A percentile compares a stretch with the other conserved stretches of the same genome.
These are phyloP conservation scores for Helicocarpus griseus DNA, from an alignment of 2,329 filamentous ascomycete genomes.

Conservation along the genomic window DNA sequence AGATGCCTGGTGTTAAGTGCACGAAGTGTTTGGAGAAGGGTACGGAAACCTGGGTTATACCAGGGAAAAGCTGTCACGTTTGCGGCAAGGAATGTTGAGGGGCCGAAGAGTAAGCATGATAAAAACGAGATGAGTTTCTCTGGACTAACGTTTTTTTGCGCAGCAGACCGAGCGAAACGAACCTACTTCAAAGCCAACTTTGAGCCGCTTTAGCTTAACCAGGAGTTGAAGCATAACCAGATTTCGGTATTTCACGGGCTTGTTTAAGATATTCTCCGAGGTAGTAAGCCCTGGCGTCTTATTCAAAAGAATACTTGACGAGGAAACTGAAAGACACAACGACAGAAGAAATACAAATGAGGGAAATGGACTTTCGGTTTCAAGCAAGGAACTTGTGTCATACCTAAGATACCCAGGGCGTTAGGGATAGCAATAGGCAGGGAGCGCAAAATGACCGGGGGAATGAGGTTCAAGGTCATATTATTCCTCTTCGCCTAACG, in stretches of 20 bases:
- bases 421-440: too few species aligned
- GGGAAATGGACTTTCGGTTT: not conserved
- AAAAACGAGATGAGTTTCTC: not conserved
- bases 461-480: not conserved
- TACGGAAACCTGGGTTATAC: constrained; percentile 36
- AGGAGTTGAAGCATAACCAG: not conserved
- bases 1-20: constrained; percentile 39
- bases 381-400: not conserved
- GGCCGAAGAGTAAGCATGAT: not conserved
- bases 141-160: not conserved
- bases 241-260: not conserved
- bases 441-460: not conserved
- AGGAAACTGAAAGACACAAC: not conserved
- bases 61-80: constrained; percentile 36
- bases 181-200: not conserved
- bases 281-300: not conserved
- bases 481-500: not conserved
- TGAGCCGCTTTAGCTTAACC: not conserved
- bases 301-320: not conserved
- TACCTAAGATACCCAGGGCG: not conserved
- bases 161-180: not conserved
- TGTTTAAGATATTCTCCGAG: not conserved
- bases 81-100: constrained; percentile 22
- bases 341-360: not conserved
- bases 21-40: constrained; percentile 28